Conservation (phyloP, 1,284 basidiomycete genomes). For the Xanthoconium separans region DNA sequence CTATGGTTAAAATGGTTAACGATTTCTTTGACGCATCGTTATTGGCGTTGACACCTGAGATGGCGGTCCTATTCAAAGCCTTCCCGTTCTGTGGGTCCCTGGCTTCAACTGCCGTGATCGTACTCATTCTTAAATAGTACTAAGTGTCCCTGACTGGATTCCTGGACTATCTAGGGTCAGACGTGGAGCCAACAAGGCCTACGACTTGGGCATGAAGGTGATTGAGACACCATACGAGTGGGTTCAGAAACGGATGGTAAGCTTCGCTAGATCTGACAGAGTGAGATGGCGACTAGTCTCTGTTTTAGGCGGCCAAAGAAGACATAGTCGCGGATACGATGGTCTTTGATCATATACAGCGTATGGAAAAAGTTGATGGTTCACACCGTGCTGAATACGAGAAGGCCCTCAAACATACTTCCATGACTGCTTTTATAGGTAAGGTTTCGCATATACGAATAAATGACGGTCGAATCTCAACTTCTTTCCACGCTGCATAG, state of each 20-base stretch:
- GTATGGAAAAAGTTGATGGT: constrained; percentile 11
- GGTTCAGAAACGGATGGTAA: constrained; percentile 15
- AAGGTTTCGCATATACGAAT: background rate
- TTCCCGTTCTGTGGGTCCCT: constrained; percentile 16
- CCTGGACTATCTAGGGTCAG: constrained; percentile 1
- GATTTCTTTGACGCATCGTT: background rate
- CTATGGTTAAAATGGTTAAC: background rate
- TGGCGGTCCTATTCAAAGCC: background rate
- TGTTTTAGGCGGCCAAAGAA: background rate
- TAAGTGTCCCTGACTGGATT: constrained; percentile 17
- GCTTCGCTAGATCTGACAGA: background rate
- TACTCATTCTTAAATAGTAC: constrained; percentile 2
- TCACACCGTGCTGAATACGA: constrained; percentile 1
- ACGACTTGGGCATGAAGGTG: background rate
- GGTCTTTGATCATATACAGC: constrained; percentile 16
- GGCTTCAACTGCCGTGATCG: background rate
- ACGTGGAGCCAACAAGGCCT: background rate
- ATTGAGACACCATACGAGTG: constrained; percentile 16
- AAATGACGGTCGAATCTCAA: background rate
- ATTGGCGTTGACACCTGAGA: background rate
- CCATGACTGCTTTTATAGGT: constrained; percentile 11
- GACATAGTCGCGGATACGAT: background rate
- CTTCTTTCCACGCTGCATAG: background rate
- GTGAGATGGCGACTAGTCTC: no score
- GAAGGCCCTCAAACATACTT: constrained; percentile 9